These are phyloP conservation scores for Aspergillus novoparasiticus DNA, from an alignment of 2,329 filamentous ascomycete genomes.

Conservation along the genomic window DNA sequence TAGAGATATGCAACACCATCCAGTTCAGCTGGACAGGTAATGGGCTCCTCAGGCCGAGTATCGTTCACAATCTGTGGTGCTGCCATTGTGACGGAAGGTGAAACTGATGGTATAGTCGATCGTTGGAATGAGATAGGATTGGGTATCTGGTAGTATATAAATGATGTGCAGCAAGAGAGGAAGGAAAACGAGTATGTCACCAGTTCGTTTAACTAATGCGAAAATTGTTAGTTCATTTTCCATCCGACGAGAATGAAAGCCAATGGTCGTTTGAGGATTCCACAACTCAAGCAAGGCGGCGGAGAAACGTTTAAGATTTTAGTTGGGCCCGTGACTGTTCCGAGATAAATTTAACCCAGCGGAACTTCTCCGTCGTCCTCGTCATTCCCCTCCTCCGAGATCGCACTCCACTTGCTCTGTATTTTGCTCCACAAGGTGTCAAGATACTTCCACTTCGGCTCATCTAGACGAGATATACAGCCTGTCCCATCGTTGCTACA, in stretches of 20 bases:
- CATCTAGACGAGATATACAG: background rate
- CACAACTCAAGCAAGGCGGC: constrained; percentile 3
- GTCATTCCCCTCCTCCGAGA: background rate
- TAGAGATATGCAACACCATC: constrained; percentile 59
- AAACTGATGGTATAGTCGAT: background rate
- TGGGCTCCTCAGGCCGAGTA: constrained; percentile 31
- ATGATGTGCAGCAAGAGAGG: background rate
- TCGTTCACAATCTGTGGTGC: constrained; percentile 18
- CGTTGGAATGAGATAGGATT: background rate
- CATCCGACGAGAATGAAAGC: background rate
- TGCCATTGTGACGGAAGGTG: constrained; percentile 25
- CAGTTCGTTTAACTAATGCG: background rate
- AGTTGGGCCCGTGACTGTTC: constrained; percentile 3
- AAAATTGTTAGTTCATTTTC: background rate
- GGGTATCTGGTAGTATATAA: background rate
- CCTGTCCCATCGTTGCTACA: background rate
- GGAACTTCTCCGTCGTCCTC: constrained; percentile 6
- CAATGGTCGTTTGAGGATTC: background rate
- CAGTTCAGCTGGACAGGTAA: constrained; percentile 36
- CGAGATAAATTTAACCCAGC: background rate
- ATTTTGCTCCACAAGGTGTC: background rate
- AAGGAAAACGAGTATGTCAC: background rate
- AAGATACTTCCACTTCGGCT: background rate
- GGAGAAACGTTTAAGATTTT: constrained; percentile 17
- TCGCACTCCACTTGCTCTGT: constrained; percentile 5